These are phyloP conservation scores for Sordariomycetes sp. DNA, from an alignment of 2,329 filamentous ascomycete genomes.

Conservation along the genomic window DNA sequence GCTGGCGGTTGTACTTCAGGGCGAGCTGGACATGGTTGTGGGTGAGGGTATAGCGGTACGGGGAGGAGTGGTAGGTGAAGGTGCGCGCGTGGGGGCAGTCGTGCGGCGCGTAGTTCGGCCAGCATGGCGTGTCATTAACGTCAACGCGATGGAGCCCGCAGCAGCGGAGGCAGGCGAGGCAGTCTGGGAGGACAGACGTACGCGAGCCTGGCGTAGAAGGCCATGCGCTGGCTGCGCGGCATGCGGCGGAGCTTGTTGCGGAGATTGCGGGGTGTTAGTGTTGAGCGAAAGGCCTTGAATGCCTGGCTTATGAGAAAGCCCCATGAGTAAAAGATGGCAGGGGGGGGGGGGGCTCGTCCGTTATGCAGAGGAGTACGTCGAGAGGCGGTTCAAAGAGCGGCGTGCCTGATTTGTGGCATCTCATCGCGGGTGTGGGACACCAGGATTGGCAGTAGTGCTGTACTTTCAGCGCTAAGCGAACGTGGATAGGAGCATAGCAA, in stretches of 20 bases:
- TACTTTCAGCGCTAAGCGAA: too few species aligned
- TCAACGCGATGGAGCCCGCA: neutral
- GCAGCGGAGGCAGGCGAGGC: neutral
- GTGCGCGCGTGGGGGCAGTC: too few species aligned
- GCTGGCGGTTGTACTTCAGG: neutral
- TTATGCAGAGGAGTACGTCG: neutral
- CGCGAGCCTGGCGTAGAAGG: neutral
- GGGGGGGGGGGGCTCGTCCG: neutral
- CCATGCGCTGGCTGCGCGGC: neutral
- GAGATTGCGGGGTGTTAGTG: neutral
- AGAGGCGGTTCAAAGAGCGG: neutral
- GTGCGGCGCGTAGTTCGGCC: too few species aligned
- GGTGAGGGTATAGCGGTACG: neutral
- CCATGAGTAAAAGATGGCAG: too few species aligned
- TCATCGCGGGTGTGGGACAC: too few species aligned
- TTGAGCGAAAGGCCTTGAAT: neutral
- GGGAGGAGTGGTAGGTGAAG: too few species aligned
- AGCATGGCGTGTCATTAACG: neutral
- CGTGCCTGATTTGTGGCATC: too few species aligned
- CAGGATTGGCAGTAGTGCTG: too few species aligned
- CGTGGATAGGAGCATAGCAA: too few species aligned
- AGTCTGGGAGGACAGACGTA: neutral
- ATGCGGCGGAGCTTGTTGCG: neutral
- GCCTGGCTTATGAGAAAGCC: neutral
- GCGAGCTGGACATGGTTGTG: neutral